These are phyloP conservation scores for Chaetomium sp. DNA, from an alignment of 2,329 filamentous ascomycete species.

Conservation along the genomic window DNA sequence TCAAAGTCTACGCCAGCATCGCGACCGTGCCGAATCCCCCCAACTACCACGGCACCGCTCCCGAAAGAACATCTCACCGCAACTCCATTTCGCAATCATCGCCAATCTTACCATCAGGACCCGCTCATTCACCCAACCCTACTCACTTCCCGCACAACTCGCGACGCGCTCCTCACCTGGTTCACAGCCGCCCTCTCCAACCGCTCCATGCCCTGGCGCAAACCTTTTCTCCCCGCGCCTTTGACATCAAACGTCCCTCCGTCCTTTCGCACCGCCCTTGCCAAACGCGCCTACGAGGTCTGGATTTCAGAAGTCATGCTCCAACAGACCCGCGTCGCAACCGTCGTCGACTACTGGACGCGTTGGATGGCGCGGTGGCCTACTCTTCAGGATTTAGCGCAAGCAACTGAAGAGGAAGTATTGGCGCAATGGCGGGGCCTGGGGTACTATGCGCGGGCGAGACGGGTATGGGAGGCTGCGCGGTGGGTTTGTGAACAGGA, in stretches of 20 bases:
- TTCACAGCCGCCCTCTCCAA: constrained; percentile 41
- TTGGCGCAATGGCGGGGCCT: constrained; percentile 54
- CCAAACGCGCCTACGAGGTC: constrained; percentile 55
- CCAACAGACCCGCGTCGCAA: constrained; percentile 57
- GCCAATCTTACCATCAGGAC: constrained; percentile 38
- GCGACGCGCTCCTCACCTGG: constrained; percentile 40
- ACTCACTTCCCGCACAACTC: constrained; percentile 32
- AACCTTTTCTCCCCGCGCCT: constrained; percentile 43
- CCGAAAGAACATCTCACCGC: too few relatives aligned
- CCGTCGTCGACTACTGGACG: constrained; percentile 58
- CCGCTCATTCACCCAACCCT: constrained; percentile 34
- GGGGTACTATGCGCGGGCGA: constrained; percentile 60
- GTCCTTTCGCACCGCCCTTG: constrained; percentile 31
- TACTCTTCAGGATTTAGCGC: constrained; percentile 49
- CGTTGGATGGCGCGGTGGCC: constrained; percentile 57
- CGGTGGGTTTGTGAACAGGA: constrained; percentile 37
- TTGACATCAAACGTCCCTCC: not conserved
- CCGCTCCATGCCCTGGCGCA: constrained; percentile 55
- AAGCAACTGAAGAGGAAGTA: constrained; percentile 49
- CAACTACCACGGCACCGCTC: too few relatives aligned
- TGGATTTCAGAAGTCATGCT: constrained; percentile 65
- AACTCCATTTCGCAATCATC: constrained; percentile 25
- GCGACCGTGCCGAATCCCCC: too few relatives aligned
- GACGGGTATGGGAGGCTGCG: constrained; percentile 52
- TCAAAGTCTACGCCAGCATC: too few relatives aligned